Conservation (phyloP, 1,284 basidiomycete species). For the Chondrostereum purpureum region DNA sequence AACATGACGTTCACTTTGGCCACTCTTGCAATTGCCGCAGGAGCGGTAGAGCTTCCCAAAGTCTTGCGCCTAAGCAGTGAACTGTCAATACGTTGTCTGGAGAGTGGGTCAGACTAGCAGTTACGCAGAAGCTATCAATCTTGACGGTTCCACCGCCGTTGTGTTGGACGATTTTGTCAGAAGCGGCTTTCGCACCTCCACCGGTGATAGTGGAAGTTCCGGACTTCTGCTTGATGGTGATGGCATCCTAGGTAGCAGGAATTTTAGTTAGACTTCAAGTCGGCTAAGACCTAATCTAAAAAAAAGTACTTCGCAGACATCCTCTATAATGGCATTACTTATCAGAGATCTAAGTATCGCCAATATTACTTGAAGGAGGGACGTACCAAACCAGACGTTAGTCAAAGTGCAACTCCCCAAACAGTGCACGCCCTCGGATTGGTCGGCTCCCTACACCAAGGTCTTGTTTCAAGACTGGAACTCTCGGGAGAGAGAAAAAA, state of each 20-base stretch:
- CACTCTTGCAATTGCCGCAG: conserved; percentile 1
- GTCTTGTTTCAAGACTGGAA: too few species aligned
- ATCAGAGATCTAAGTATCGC: too few species aligned
- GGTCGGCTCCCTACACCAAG: conserved; percentile 26
- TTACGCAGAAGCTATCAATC: conserved; percentile 1
- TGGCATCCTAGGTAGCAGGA: conserved; percentile 1
- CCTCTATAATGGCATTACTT: conserved; percentile 2
- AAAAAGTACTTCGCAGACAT: conserved; percentile 6
- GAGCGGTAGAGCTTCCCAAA: conserved; percentile 6
- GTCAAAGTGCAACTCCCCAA: conserved; percentile 18
- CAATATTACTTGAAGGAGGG: too few species aligned
- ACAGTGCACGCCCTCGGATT: conserved; percentile 36
- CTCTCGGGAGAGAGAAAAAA: too few species aligned
- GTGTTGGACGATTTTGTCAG: conserved; percentile 6
- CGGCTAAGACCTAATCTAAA: too few species aligned
- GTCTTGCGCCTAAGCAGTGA: too few species aligned
- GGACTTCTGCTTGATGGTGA: conserved; percentile 4
- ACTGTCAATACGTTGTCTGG: too few species aligned
- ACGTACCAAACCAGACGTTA: conserved; percentile 2
- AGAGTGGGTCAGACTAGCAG: too few species aligned
- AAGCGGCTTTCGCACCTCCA: conserved; percentile 1
- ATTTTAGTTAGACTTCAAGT: too few species aligned
- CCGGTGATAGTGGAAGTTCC: conserved; percentile 5
- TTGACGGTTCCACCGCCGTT: conserved; percentile 4
- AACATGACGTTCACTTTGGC: neutral